Conservation (phyloP, 192 early-diverging fungal genomes). For the Pecoramyces ruminantium region DNA sequence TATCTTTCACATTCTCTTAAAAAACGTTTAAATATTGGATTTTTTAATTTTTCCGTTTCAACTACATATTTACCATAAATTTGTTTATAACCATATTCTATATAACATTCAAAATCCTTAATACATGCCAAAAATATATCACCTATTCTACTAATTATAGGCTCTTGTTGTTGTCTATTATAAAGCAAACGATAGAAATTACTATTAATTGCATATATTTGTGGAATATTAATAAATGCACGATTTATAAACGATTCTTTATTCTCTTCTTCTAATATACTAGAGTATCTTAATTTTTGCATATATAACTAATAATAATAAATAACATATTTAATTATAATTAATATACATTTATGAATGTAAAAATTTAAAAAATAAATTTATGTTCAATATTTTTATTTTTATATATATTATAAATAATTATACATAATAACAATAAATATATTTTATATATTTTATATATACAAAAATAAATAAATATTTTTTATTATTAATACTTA, state of each 20-base stretch:
- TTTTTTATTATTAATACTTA: too few species aligned
- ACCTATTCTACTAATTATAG: constrained; percentile 67
- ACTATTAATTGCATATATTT: constrained; percentile 41
- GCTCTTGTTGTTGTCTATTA: constrained; percentile 40
- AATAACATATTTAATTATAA: not conserved
- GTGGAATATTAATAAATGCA: constrained; percentile 64
- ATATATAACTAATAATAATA: not conserved
- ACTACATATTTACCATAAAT: constrained; percentile 64
- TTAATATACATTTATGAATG: not conserved
- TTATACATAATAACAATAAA: too few species aligned
- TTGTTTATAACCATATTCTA: constrained; percentile 74
- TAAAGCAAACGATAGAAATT: constrained; percentile 38
- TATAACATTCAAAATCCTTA: constrained; percentile 54
- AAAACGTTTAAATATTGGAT: constrained; percentile 9
- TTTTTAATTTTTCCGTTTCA: constrained; percentile 58
- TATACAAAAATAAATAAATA: too few species aligned
- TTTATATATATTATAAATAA: too few species aligned
- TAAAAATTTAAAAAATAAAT: not conserved
- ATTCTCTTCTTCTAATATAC: constrained; percentile 44
- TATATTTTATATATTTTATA: too few species aligned
- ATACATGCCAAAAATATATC: constrained; percentile 66
- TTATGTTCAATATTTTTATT: too few species aligned
- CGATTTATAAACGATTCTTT: constrained; percentile 52
- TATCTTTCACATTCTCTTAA: too few species aligned
- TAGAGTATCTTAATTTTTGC: constrained; percentile 5